Evolutionary conservation across 257 asterid species (phyloP), one percentile per base, ranked within the genome.

Genomic region (Scutellaria barbata): DNA sequence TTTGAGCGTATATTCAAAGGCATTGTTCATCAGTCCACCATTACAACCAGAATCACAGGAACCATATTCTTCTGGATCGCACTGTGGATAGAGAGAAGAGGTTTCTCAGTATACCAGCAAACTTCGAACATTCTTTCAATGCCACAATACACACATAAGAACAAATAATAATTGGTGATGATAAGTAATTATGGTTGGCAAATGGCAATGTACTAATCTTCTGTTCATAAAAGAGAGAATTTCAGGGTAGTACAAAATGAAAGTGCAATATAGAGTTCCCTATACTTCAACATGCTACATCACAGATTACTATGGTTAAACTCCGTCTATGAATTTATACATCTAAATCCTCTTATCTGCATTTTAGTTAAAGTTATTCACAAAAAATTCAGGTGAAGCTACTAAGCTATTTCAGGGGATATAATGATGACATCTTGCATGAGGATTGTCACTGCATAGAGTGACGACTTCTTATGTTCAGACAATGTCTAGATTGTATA

Each of bases 11-110:
- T 93, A 93, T 67, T 93, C 96, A 6, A 87, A 90, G 70, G 98
- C 97, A 60, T 73, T 89, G 85, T 84, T 93, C 98, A 93, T 93
- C 47, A 89, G 74, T 74, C 98, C 98, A 3, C 98, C 98, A 18
- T 74, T 39, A 64, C 97, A 90, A 35, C 98, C 98, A 12, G 92
- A 78, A 69, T 93, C 98, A 76, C 98, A 93, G 0, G 92, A 66
- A 50, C 45, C 63, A 13, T 14, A 9, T 75, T 88, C 89, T 16
- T 81, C 90, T 41, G 98, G 88, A 60, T 93, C 95, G 37, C 97
- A 93, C 98, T 90, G 85, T 59, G 43, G 22, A 39, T 10, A 17
- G 56, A 66, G 10, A 41, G 12, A 60, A 53, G 50, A 53, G 39
- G 3, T n/a, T 69, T 11, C 17, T 17, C 8, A 68, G 50, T 20